Evolutionary conservation across 2,329 filamentous ascomycete species (phyloP).

Genomic region (Fusarium hainanense): DNA sequence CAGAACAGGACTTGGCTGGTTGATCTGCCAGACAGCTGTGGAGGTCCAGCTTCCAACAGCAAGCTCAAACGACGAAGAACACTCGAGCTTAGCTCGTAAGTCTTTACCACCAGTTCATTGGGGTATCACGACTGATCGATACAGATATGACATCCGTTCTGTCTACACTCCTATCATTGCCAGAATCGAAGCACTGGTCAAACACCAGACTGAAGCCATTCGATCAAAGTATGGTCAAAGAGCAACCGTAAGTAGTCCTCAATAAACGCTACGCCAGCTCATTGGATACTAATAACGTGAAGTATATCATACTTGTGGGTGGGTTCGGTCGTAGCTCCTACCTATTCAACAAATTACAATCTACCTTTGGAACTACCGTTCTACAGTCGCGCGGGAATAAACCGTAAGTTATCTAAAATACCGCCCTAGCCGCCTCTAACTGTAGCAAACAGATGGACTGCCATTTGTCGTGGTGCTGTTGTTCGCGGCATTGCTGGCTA

Average conservation of each 20-base stretch:
- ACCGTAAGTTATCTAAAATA: slow-evolving; percentile 47
- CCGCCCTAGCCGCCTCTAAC: neutral
- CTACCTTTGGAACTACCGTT: slow-evolving; percentile 24
- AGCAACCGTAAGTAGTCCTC: slow-evolving; percentile 44
- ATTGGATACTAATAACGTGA: neutral
- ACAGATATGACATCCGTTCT: slow-evolving; percentile 18
- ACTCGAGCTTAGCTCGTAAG: slow-evolving; percentile 14
- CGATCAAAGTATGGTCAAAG: neutral
- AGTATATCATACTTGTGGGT: slow-evolving; percentile 55
- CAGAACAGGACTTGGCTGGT: slow-evolving; percentile 27
- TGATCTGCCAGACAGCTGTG: slow-evolving; percentile 26
- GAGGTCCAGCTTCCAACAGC: rapidly evolving
- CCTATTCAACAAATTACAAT: slow-evolving; percentile 40
- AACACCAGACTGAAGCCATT: slow-evolving; percentile 40
- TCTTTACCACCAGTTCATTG: rapidly evolving
- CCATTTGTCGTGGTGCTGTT: slow-evolving; percentile 51
- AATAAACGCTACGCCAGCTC: rapidly evolving
- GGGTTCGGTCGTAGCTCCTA: slow-evolving; percentile 52
- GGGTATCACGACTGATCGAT: too few relatives aligned
- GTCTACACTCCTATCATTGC: slow-evolving; percentile 40
- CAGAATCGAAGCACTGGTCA: slow-evolving; percentile 40
- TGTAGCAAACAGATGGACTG: slow-evolving; percentile 47
- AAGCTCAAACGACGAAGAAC: slow-evolving; percentile 13
- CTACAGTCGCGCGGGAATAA: slow-evolving; percentile 47
- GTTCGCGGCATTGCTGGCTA: slow-evolving; percentile 35